Evolutionary conservation across 495 filamentous ascomycete genomes (phyloP), one percentile per base, ranked within the genome.

Genomic region (Aspergillus saccharolyticus): DNA sequence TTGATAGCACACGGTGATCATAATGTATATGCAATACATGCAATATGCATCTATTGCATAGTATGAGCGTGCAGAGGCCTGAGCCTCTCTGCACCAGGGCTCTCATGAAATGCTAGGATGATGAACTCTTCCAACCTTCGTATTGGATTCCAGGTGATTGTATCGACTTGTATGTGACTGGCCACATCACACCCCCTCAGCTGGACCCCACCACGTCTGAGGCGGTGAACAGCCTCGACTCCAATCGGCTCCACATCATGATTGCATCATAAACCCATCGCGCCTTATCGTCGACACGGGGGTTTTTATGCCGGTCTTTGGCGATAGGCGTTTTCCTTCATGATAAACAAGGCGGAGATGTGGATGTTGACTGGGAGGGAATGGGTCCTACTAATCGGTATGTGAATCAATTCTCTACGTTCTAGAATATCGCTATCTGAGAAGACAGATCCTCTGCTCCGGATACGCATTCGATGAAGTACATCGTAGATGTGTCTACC

Each of bases 191-290:
- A 9, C 46, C 51, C 18, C 19, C 4, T 56, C 28, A 16, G 19
- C 44, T 63, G 63, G 59, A 28, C 25, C 62, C 46, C 44, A 21
- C 17, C 0, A 4, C 25, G 17, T 17, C 64, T 56, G 64, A 65
- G 62, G 65, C 67, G 68, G 68, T 66, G 62, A 65, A 33, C 12
- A 42, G 21, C 42, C 49, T 64, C 57, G 24, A 56, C n/a, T 30
- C n/a, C 14, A 10, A 18, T n/a, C 28, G 20, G 48, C 25, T 49
- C 17, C 54, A 22, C 45, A 43, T 68, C 64, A 59, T 53, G 63
- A 67, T 69, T 66, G 59, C 63, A 66, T 67, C 65, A 63, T 70
- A 19, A 47, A 22, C 5, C 19, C 19, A 22, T 47, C 19, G 44
- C 44, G 44, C 44, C 33, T 39, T 39, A 39, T 39, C 33, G 33